Evolutionary conservation across 352 stramenopile genomes (phyloP), one percentile per base, ranked within the genome.

Genomic region (Aphanomyces stellatus): DNA sequence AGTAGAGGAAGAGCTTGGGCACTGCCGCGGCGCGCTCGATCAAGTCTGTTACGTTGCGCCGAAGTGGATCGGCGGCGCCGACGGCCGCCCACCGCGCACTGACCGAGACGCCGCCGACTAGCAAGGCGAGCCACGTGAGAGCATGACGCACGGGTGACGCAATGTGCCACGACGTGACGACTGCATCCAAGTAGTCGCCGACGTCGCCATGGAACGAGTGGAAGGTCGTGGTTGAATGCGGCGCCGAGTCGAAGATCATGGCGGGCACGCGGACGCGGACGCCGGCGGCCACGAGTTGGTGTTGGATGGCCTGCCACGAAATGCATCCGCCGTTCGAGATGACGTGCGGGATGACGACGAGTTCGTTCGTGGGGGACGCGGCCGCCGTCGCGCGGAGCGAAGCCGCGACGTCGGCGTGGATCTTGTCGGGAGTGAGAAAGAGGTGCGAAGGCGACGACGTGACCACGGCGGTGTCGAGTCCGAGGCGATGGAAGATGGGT

Each of bases 1-100:
- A 67, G 34, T 67, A 67, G 31, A 67, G 24, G 51, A 67, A 67
- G 7, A 67, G 49, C 25, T 67, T 67, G 28, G 60, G 60, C 40
- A 67, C 51, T 10, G 22, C 10, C 11, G 41, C 30, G 28, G 40
- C 37, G 1, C 10, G 22, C 5, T 34, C 25, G 15, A 57, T 57
- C 49, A 35, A 40, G 2, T 53, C n/a, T 8, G 33, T 17, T 41
- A 67, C 35, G 33, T 57, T 55, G 4, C 40, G 41, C 28, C 57
- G 43, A 6, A 57, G 27, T 57, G 49, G 49, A 24, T 57, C 49
- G 7, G 49, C 17, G 25, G 13, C 30, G 11, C 22, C 22, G n/a
- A 15, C 13, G 22, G 13, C 30, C 1, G 22, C 25, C 49, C 49
- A 57, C 30, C 49, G 49, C 25, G 33, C 22, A 15, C 1, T 33